These are phyloP conservation scores for Orbilia javanica DNA, from an alignment of 2,329 filamentous ascomycete species.

Conservation along the genomic window DNA sequence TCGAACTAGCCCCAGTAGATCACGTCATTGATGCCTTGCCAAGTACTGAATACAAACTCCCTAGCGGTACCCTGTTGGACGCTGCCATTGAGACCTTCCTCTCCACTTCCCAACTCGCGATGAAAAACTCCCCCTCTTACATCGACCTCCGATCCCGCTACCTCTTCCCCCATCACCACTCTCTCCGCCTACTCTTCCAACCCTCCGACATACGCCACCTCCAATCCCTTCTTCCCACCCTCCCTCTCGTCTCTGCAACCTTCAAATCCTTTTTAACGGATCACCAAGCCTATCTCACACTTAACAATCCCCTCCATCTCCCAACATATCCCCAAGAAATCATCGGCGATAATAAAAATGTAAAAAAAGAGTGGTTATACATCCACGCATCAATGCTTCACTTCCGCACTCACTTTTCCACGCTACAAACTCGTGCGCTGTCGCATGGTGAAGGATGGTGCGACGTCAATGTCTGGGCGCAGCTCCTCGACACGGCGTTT, in stretches of 20 bases:
- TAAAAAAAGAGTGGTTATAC: conserved; percentile 16
- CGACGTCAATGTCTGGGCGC: conserved; percentile 11
- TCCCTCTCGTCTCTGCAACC: conserved; percentile 7
- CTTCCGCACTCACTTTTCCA: conserved; percentile 14
- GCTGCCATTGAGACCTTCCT: conserved; percentile 5
- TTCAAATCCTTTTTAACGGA: conserved; percentile 12
- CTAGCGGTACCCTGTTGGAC: conserved; percentile 1
- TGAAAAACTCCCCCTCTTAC: conserved; percentile 7
- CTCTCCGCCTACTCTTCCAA: conserved; percentile 10
- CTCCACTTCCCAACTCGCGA: background rate
- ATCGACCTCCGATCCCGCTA: conserved; percentile 4
- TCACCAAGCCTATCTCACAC: conserved; percentile 8
- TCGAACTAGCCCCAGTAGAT: background rate
- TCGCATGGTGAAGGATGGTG: conserved; percentile 14
- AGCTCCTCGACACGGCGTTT: conserved; percentile 9
- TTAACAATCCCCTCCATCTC: background rate
- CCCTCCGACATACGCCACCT: conserved; percentile 10
- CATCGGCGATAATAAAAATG: conserved; percentile 5
- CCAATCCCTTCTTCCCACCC: conserved; percentile 4
- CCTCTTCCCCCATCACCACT: conserved; percentile 6
- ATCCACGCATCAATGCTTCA: conserved; percentile 15
- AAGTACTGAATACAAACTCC: conserved; percentile 7
- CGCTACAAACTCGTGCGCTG: conserved; percentile 10
- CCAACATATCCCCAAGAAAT: conserved; percentile 13
- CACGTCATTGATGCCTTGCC: conserved; percentile 5